Evolutionary conservation across 352 stramenopile species (phyloP).

Genomic region (Thalassiosira mediterranea): DNA sequence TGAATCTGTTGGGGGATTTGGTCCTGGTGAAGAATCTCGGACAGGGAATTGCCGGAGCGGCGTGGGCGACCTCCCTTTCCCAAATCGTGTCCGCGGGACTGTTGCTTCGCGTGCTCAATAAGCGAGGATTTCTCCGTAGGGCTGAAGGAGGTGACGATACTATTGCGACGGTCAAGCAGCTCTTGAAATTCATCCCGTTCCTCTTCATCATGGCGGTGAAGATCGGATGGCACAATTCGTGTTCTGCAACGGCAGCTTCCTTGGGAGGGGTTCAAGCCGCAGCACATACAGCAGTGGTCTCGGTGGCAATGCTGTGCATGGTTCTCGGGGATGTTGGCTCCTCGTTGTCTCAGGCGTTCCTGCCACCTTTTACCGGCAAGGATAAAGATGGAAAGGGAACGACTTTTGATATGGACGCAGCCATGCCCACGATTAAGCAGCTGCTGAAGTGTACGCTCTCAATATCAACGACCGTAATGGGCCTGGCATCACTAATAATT

Average conservation of each 20-base stretch:
- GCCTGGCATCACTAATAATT: conserved; percentile 3
- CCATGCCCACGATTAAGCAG: conserved; percentile 9
- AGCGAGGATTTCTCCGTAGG: conserved; percentile 14
- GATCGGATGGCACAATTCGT: conserved; percentile 25
- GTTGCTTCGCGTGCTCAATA: conserved; percentile 9
- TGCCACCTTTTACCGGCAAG: conserved; percentile 7
- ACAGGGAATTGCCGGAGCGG: conserved; percentile 26
- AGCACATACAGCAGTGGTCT: conserved; percentile 31
- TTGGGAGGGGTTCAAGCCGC: conserved; percentile 13
- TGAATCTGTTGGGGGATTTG: conserved; percentile 42
- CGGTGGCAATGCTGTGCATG: conserved; percentile 42
- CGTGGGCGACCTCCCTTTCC: conserved; percentile 35
- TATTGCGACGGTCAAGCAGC: conserved; percentile 5
- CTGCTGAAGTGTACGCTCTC: conserved; percentile 11
- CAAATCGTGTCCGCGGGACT: conserved; percentile 36
- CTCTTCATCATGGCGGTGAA: conserved; percentile 32
- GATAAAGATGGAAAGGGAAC: conserved; percentile 8
- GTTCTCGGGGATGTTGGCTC: conserved; percentile 25
- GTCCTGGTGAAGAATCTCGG: conserved; percentile 10
- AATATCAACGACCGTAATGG: conserved; percentile 18
- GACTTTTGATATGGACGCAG: conserved; percentile 15
- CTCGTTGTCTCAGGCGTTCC: conserved; percentile 25
- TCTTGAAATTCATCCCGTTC: conserved; percentile 37
- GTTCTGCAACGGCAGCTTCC: conserved; percentile 12
- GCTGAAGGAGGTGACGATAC: conserved; percentile 14